Conservation (phyloP, 2,329 filamentous ascomycete species). For the Bipolaris sorokiniana region DNA sequence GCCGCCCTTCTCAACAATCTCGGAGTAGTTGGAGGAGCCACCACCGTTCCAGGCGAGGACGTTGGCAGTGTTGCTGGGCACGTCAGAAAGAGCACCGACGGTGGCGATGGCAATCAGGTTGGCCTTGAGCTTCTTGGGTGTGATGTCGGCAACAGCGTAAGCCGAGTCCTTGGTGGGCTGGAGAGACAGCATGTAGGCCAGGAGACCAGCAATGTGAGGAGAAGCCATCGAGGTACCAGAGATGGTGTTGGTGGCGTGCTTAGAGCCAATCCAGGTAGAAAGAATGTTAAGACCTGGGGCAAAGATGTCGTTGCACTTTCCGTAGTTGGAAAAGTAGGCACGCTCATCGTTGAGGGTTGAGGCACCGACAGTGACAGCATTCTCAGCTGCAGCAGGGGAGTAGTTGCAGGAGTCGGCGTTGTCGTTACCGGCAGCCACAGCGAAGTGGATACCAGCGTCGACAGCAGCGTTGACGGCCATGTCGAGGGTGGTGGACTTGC, state of each 20-base stretch:
- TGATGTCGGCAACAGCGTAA: slow-evolving; percentile 87
- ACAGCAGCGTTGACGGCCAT: slow-evolving; percentile 93
- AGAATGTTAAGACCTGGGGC: slow-evolving; percentile 95
- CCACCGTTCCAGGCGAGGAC: slow-evolving; percentile 99
- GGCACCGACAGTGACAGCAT: slow-evolving; percentile 94
- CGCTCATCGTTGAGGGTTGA: slow-evolving; percentile 92
- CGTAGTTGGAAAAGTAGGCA: slow-evolving; percentile 99
- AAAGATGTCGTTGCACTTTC: slow-evolving; percentile 99
- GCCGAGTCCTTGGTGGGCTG: slow-evolving; percentile 89
- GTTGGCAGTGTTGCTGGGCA: slow-evolving; percentile 88
- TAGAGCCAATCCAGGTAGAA: slow-evolving; percentile 98
- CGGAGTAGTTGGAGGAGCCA: slow-evolving; percentile 86
- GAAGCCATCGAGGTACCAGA: slow-evolving; percentile 99
- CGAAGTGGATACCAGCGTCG: slow-evolving; percentile 90
- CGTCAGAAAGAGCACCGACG: slow-evolving; percentile 74
- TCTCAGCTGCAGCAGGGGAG: slow-evolving; percentile 89
- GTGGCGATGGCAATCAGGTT: slow-evolving; percentile 85
- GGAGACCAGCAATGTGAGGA: slow-evolving; percentile 92
- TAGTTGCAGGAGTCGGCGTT: slow-evolving; percentile 99
- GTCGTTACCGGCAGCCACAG: slow-evolving; percentile 97
- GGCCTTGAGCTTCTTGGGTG: slow-evolving; percentile 91
- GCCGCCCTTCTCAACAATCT: slow-evolving; percentile 76
- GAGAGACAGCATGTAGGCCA: slow-evolving; percentile 97
- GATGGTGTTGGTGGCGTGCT: slow-evolving; percentile 97
- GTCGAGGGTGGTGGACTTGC: slow-evolving; percentile 92